Percentiles rank a stretch among this genome's conserved stretches.
phyloP scores from a whole-genome alignment of 2,329 filamentous ascomycete species.

The Colletotrichum costaricense region DNA sequence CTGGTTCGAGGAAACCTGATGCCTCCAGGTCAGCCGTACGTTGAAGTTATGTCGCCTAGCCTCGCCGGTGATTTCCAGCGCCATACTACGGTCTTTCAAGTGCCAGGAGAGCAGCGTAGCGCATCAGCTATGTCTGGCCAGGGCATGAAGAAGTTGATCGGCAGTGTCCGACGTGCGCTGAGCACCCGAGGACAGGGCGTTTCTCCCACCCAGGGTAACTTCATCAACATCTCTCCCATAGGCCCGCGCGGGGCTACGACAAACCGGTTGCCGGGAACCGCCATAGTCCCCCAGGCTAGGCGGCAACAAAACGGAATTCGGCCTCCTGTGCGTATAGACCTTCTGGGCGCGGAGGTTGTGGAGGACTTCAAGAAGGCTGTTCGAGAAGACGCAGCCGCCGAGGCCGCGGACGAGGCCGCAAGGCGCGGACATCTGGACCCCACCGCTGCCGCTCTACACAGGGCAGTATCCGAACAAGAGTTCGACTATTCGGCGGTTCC shows the following conservation, averaged over 20 bases:
- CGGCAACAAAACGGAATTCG: conserved; percentile 55
- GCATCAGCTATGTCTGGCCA: conserved; percentile 73
- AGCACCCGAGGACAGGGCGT: conserved; percentile 67
- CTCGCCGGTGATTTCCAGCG: conserved; percentile 57
- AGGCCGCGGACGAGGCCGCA: conserved; percentile 42
- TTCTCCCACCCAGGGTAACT: conserved; percentile 58
- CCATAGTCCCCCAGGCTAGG: conserved; percentile 68
- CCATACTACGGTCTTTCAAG: conserved; percentile 65
- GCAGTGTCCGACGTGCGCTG: conserved; percentile 85
- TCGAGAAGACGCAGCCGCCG: conserved; percentile 69
- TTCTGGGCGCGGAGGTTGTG: conserved; percentile 81
- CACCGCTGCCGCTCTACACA: conserved; percentile 15
- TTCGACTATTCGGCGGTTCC: conserved; percentile 57
- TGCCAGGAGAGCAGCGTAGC: conserved; percentile 48
- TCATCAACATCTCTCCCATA: conserved; percentile 60
- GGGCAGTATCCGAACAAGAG: conserved; percentile 40
- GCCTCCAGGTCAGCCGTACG: conserved; percentile 84
- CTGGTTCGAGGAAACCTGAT: conserved; percentile 89
- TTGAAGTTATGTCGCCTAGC: conserved; percentile 71
- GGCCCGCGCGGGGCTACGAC: conserved; percentile 65
- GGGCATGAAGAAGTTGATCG: conserved; percentile 87
- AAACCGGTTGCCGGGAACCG: conserved; percentile 69
- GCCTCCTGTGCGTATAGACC: conserved; percentile 77
- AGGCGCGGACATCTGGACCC: conserved; percentile 24
- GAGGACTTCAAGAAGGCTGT: conserved; percentile 85